phyloP scores from a whole-genome alignment of 768 basidiomycete species.

The Boletellus emodensis region DNA sequence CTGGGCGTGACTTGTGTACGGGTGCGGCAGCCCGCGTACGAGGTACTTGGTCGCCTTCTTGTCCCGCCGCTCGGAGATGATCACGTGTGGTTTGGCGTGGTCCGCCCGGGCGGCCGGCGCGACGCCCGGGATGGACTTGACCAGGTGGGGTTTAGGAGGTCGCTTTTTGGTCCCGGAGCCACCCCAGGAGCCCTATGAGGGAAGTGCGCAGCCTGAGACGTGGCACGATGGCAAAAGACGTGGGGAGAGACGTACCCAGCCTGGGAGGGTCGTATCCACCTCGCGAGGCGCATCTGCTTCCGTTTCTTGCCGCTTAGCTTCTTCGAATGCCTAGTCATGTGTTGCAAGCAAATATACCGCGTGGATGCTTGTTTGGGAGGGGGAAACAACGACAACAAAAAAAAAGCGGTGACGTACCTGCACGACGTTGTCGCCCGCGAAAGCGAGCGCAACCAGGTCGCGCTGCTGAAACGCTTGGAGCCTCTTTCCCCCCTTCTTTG shows the following conservation, averaged over 20 bases:
- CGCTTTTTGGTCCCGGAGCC: constrained; percentile 65
- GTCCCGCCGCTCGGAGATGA: constrained; percentile 94
- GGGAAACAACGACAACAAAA: too few relatives aligned
- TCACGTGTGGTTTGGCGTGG: constrained; percentile 79
- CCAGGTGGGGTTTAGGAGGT: constrained; percentile 61
- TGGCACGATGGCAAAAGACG: neutral
- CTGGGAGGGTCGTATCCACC: constrained; percentile 86
- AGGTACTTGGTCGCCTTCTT: constrained; percentile 89
- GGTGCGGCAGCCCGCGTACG: constrained; percentile 89
- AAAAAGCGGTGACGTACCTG: constrained; percentile 47
- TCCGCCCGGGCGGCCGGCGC: constrained; percentile 79
- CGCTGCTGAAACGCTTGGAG: constrained; percentile 80
- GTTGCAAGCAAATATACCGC: neutral
- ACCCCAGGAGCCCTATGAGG: constrained; percentile 81
- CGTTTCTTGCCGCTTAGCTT: constrained; percentile 76
- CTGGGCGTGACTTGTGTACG: constrained; percentile 91
- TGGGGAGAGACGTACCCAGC: constrained; percentile 70
- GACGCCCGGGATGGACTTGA: constrained; percentile 82
- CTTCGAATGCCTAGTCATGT: constrained; percentile 69
- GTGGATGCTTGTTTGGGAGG: neutral
- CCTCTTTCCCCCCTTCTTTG: constrained; percentile 38
- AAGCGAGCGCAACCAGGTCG: constrained; percentile 90
- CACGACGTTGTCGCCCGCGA: constrained; percentile 96
- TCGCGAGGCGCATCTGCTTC: constrained; percentile 84
- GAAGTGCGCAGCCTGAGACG: neutral